Base-by-base conservation (phyloP, 768 basidiomycete species). In the Mycena haematopus region DNA sequence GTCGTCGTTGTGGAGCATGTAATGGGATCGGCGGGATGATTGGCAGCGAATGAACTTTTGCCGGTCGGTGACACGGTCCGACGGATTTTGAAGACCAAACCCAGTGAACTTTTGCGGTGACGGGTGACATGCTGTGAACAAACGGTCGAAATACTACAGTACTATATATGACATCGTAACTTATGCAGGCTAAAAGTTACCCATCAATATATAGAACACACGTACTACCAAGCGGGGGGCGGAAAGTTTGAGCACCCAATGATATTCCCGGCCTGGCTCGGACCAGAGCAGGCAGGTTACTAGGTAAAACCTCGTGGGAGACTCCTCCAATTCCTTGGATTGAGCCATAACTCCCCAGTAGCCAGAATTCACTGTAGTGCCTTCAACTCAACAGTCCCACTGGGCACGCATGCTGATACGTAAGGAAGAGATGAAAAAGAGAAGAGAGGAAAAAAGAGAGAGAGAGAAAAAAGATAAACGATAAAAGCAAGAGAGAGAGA, bases 371-470 rank as follows among this genome's bases (percentile, higher is more conserved):
- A 31, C 40, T 22, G 6, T n/a, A 44, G 15, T 25, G 38, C 50
- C n/a, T 33, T 51, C 50, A 19, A 58, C 57, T 50, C 57, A 58
- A 58, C 57, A 58, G 49, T 58, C 49, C 57, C 38, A 19, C 40
- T 22, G 57, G 57, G 49, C 38, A 52, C 50, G 57, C 49, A 58
- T 58, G 57, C 50, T 49, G 40, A 58, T 29, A 40, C 51, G 35
- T 57, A 57, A 35, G 31, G 47, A 46, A 29, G 13, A 21, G 15
- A 31, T 14, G n/a, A 52, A 21, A 19, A 52, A 22, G 33, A 29
- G 27, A 50, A 36, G n/a, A 29, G 22, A 49, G 15, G 35, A 4
- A 22, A 22, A 35, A 36, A 52, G 31, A 21, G 33, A 35, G 27
- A n/a, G 31, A 29, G 42, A 21, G 14, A 55, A 44, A 11, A 15